phyloP scores from a whole-genome alignment of 2,329 filamentous ascomycete species.

The Sarocladium oryzae region DNA sequence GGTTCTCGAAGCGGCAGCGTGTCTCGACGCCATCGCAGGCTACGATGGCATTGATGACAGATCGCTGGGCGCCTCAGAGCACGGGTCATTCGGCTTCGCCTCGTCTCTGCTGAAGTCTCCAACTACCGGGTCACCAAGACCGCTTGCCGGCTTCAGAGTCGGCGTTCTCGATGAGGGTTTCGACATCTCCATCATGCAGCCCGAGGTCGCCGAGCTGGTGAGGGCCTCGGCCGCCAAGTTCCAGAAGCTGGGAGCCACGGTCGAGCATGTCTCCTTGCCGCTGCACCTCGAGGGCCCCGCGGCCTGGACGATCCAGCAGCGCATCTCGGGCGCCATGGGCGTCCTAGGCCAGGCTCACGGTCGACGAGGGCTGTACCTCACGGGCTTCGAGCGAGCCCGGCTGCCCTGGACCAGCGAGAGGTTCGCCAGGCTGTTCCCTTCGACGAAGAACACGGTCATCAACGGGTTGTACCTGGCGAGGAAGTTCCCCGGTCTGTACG shows the following conservation, averaged over 20 bases:
- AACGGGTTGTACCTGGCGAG: slow-evolving; percentile 41
- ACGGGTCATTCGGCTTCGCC: slow-evolving; percentile 19
- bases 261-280: slow-evolving; percentile 45
- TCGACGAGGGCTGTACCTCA: slow-evolving; percentile 40
- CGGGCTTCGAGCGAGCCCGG: slow-evolving; percentile 42
- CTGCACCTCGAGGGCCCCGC: slow-evolving; percentile 39
- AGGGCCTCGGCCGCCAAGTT: slow-evolving; percentile 34
- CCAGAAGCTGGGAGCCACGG: slow-evolving; percentile 37
- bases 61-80: slow-evolving; percentile 25
- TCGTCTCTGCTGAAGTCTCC: neutral
- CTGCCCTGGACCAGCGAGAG: slow-evolving; percentile 38
- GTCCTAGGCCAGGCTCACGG: slow-evolving; percentile 38
- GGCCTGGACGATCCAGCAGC: slow-evolving; percentile 44
- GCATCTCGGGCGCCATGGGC: slow-evolving; percentile 35
- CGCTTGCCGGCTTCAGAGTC: slow-evolving; percentile 25
- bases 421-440: slow-evolving; percentile 45
- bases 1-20: slow-evolving; percentile 32
- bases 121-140: neutral
- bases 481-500: slow-evolving; percentile 37
- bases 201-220: slow-evolving; percentile 33
- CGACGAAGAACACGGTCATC: slow-evolving; percentile 48
- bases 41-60: slow-evolving; percentile 42
- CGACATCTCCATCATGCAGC: slow-evolving; percentile 28
- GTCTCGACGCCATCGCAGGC: slow-evolving; percentile 39
- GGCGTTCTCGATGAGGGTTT: slow-evolving; percentile 41